A percentile compares a stretch with the other conserved stretches of the same genome.
phyloP scores from a whole-genome alignment of 2,329 filamentous ascomycete species.

The Cladosporium colombiae region DNA sequence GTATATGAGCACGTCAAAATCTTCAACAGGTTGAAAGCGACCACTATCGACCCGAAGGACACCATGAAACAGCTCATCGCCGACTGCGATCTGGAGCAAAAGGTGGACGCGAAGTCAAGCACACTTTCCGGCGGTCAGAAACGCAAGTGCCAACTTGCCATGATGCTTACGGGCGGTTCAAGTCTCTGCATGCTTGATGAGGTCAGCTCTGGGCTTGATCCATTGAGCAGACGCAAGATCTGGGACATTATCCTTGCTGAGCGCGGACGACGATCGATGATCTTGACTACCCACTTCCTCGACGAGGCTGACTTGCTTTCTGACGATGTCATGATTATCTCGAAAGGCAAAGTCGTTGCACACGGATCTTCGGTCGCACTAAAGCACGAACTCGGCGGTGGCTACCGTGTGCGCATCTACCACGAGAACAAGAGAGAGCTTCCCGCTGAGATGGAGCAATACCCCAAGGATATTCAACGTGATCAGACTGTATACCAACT shows the following conservation, averaged over 20 bases:
- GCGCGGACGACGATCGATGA: conserved; percentile 76
- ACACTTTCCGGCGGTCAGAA: conserved; percentile 91
- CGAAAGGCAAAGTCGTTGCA: conserved; percentile 78
- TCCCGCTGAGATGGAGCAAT: conserved; percentile 29
- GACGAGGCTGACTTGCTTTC: conserved; percentile 90
- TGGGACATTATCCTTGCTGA: conserved; percentile 92
- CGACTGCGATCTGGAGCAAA: conserved; percentile 73
- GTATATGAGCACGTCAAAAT: conserved; percentile 82
- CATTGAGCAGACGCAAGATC: conserved; percentile 81
- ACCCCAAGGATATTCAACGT: conserved; percentile 54
- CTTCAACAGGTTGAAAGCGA: conserved; percentile 79
- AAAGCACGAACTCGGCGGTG: conserved; percentile 78
- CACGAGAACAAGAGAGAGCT: conserved; percentile 47
- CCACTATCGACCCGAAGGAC: conserved; percentile 59
- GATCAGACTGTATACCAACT: conserved; percentile 75
- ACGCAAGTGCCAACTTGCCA: conserved; percentile 85
- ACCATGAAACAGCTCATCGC: conserved; percentile 65
- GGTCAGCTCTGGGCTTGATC: conserved; percentile 84
- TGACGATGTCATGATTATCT: conserved; percentile 85
- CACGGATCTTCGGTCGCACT: conserved; percentile 83
- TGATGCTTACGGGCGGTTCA: conserved; percentile 92
- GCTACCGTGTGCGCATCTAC: conserved; percentile 78
- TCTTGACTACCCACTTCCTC: conserved; percentile 89
- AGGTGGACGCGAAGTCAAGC: conserved; percentile 69
- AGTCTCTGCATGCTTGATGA: conserved; percentile 89